phyloP scores from a whole-genome alignment of 2,329 filamentous ascomycete species.

The Samsoniella hepiali region DNA sequence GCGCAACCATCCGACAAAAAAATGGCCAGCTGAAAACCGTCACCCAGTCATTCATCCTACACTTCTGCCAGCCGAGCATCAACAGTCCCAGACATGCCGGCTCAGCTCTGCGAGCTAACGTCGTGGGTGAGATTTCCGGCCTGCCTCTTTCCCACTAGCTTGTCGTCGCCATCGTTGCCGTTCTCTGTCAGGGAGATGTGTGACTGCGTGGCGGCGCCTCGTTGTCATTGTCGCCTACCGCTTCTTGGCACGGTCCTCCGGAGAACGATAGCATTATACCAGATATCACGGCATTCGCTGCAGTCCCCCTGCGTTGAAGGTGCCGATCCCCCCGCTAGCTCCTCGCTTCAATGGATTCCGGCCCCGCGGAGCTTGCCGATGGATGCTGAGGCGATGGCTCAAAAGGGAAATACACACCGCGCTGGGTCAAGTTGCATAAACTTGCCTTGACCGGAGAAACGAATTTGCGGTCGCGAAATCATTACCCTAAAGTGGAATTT shows the following conservation, averaged over 20 bases:
- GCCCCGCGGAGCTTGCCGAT: constrained; percentile 4
- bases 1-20: neutral
- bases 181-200: neutral
- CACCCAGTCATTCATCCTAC: neutral
- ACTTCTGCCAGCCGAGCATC: neutral
- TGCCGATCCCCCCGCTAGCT: neutral
- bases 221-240: neutral
- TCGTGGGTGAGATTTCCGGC: constrained; percentile 7
- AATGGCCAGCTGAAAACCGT: neutral
- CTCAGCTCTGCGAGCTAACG: constrained; percentile 10
- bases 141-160: neutral
- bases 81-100: neutral
- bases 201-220: constrained; percentile 5
- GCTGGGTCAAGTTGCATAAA: neutral
- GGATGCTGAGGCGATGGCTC: neutral
- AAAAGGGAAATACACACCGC: constrained; percentile 14
- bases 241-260: neutral
- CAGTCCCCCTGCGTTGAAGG: neutral
- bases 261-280: neutral
- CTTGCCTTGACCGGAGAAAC: neutral
- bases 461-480: neutral
- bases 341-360: neutral
- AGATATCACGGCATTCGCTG: constrained; percentile 1
- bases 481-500: too few species aligned
- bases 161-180: neutral